A percentile compares a stretch with the other conserved stretches of the same genome.
Evolutionary conservation across 345 rosid species (phyloP).

Genomic region (Lumnitzera littorea): DNA sequence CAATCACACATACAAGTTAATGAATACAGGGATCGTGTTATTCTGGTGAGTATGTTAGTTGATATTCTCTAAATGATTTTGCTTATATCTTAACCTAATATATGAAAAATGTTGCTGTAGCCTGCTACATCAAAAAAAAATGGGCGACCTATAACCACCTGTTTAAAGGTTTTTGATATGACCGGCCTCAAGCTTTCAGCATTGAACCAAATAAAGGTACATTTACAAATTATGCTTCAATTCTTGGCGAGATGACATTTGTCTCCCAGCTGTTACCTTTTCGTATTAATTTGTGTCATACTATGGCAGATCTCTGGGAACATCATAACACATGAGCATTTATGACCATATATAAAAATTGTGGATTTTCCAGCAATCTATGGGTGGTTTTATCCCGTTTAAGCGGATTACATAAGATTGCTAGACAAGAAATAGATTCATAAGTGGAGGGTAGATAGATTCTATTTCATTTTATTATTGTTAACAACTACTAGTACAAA

Average conservation of each 20-base stretch:
- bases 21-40: constrained; percentile 77
- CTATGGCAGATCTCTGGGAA: neutral
- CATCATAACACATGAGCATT: neutral
- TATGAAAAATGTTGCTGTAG: constrained; percentile 28
- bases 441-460: too few species aligned
- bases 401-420: too few species aligned
- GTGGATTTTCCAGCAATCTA: too few species aligned
- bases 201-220: constrained; percentile 78
- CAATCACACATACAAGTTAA: constrained; percentile 97
- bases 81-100: constrained; percentile 8
- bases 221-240: neutral
- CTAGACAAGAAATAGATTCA: too few species aligned
- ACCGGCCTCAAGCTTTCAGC: constrained; percentile 88
- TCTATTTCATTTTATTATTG: too few species aligned
- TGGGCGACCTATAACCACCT: constrained; percentile 75
- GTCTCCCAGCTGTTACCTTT: neutral
- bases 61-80: neutral
- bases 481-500: too few species aligned
- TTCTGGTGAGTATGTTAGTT: constrained; percentile 56
- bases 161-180: constrained; percentile 90
- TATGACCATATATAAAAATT: too few species aligned
- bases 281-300: neutral
- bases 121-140: constrained; percentile 71
- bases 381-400: too few species aligned
- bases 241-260: neutral